These are phyloP conservation scores for Ceratocystis variospora DNA, from an alignment of 2,329 filamentous ascomycete species.

Conservation along the genomic window DNA sequence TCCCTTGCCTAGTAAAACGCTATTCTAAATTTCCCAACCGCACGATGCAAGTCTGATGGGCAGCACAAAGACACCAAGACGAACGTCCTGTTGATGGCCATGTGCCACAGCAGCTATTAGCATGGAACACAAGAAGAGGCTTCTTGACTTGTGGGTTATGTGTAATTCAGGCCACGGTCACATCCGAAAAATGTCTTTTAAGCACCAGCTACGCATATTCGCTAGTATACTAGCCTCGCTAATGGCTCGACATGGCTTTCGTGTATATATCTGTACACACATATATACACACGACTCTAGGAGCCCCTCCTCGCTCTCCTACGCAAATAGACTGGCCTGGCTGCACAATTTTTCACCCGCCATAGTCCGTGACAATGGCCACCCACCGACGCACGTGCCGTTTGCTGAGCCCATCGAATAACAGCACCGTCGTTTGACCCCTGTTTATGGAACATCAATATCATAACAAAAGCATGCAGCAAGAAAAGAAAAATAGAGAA, in stretches of 20 bases:
- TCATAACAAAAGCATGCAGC: not conserved
- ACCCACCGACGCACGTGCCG: conserved; percentile 7
- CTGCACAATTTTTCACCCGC: conserved; percentile 3
- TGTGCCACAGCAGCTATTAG: not conserved
- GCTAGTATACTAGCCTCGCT: no score
- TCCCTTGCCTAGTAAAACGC: not conserved
- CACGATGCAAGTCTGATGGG: not conserved
- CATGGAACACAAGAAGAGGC: not conserved
- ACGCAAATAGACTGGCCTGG: not conserved
- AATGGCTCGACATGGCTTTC: no score
- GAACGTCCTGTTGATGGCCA: not conserved
- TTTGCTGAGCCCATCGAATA: not conserved
- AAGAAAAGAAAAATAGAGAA: not conserved
- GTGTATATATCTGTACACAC: not conserved
- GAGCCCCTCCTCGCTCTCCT: not conserved
- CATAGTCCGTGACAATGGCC: conserved; percentile 5
- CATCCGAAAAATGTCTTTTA: not conserved
- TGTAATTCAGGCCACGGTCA: not conserved
- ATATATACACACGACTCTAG: not conserved
- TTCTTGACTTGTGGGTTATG: not conserved
- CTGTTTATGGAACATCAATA: not conserved
- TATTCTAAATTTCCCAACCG: not conserved
- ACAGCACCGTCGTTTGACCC: not conserved
- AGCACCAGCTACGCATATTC: no score
- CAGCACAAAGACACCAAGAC: not conserved